phyloP scores from a whole-genome alignment of 805 yeast genomes.

The Nakazawaea wickerhamii region DNA sequence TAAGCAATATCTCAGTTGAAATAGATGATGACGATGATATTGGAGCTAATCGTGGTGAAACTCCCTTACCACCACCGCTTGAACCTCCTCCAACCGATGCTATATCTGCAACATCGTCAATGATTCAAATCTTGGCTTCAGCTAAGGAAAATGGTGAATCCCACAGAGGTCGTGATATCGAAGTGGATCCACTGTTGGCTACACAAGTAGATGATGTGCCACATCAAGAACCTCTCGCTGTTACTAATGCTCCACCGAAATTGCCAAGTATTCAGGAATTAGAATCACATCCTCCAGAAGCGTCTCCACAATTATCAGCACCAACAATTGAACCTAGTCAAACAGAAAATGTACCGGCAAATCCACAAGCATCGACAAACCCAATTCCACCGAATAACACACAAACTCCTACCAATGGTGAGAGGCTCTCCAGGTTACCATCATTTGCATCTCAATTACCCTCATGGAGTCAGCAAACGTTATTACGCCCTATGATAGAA shows the following conservation, averaged over 20 bases:
- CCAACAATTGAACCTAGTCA: too few relatives aligned
- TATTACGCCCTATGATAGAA: neutral
- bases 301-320: neutral
- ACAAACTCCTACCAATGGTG: neutral
- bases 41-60: too few relatives aligned
- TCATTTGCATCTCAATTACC: conserved; percentile 4
- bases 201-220: too few relatives aligned
- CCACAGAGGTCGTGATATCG: neutral
- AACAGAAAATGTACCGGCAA: too few relatives aligned
- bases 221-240: neutral
- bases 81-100: conserved; percentile 5
- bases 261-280: too few relatives aligned
- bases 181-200: too few relatives aligned
- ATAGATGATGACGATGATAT: neutral
- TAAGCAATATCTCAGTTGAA: neutral
- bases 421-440: neutral
- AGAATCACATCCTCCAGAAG: too few relatives aligned
- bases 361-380: too few relatives aligned
- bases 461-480: conserved; percentile 2
- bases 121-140: neutral
- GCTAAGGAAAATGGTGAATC: neutral
- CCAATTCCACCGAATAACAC: too few relatives aligned
- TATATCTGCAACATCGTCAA: conserved; percentile 4
- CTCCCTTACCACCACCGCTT: conserved; percentile 1
- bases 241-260: too few relatives aligned